Conservation (phyloP, 495 filamentous ascomycete species). For the Tetracladium setigerum region DNA sequence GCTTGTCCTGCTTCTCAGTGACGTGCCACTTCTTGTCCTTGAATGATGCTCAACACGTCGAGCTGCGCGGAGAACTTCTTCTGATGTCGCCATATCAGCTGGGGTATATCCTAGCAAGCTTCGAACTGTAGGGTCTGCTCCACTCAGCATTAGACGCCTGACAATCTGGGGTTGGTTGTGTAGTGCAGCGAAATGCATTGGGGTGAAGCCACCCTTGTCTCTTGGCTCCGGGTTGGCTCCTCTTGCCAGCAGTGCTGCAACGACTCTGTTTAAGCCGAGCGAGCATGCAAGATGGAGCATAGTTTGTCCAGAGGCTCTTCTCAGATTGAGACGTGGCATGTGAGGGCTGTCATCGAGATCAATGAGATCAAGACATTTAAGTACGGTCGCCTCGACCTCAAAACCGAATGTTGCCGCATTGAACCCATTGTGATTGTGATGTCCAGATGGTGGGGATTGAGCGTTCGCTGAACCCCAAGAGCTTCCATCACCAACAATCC, state of each 20-base stretch:
- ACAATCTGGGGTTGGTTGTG: slow-evolving; percentile 70
- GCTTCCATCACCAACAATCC: slow-evolving; percentile 38
- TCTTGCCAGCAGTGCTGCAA: slow-evolving; percentile 70
- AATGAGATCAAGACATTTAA: slow-evolving; percentile 68
- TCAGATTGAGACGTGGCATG: slow-evolving; percentile 55
- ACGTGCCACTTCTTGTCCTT: slow-evolving; percentile 42
- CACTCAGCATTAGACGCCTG: slow-evolving; percentile 60
- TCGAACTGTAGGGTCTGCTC: slow-evolving; percentile 63
- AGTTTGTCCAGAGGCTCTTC: slow-evolving; percentile 60
- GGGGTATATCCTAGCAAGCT: slow-evolving; percentile 66
- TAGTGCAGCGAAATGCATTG: slow-evolving; percentile 79
- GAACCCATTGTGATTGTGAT: slow-evolving; percentile 21
- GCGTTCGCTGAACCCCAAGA: slow-evolving; percentile 18
- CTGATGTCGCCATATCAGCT: slow-evolving; percentile 61
- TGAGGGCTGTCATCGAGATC: slow-evolving; percentile 69
- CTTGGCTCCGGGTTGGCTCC: slow-evolving; percentile 69
- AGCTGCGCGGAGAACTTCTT: slow-evolving; percentile 45
- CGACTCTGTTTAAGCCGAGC: slow-evolving; percentile 66
- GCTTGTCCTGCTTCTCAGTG: slow-evolving; percentile 50
- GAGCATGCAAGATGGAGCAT: slow-evolving; percentile 78
- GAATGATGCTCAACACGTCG: slow-evolving; percentile 49
- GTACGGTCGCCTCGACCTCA: slow-evolving; percentile 59
- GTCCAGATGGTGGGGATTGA: slow-evolving; percentile 13
- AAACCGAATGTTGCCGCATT: slow-evolving; percentile 33
- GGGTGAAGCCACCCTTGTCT: slow-evolving; percentile 75